Percentiles rank a stretch among this genome's conserved stretches.
Evolutionary conservation across 2,329 filamentous ascomycete species (phyloP).

Genomic region (Colletotrichum eleusines): DNA sequence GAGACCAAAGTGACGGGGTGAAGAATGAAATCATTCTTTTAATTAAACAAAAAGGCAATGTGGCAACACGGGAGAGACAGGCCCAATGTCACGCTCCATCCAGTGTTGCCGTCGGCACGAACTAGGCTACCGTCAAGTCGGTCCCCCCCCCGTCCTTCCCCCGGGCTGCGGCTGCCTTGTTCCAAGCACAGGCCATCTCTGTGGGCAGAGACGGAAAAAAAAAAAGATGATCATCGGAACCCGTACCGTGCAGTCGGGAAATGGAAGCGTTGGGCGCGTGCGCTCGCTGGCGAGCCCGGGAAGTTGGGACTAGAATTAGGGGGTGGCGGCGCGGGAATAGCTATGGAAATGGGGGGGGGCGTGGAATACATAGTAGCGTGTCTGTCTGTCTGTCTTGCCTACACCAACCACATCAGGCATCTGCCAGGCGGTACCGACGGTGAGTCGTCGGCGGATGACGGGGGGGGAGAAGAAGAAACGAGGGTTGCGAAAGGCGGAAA

Average conservation of each 20-base stretch:
- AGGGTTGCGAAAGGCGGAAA: not conserved
- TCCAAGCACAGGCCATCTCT: not conserved
- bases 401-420: not conserved
- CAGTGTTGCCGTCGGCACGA: not conserved
- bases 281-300: constrained; percentile 3
- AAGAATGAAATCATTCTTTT: too few relatives aligned
- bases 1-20: not conserved
- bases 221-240: not conserved
- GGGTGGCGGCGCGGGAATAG: not conserved
- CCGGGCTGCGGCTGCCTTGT: not conserved
- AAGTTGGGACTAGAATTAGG: constrained; percentile 1
- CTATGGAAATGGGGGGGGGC: not conserved
- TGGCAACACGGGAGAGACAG: not conserved
- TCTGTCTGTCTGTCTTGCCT: not conserved
- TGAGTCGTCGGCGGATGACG: not conserved
- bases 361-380: not conserved
- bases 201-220: not conserved
- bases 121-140: not conserved
- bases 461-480: not conserved
- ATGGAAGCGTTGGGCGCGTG: not conserved
- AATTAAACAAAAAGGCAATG: constrained; percentile 1
- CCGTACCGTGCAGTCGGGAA: not conserved
- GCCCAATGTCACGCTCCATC: not conserved
- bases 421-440: not conserved
- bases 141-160: too few relatives aligned